phyloP scores from a whole-genome alignment of 441 rosid species.

The Breynia disticha region DNA sequence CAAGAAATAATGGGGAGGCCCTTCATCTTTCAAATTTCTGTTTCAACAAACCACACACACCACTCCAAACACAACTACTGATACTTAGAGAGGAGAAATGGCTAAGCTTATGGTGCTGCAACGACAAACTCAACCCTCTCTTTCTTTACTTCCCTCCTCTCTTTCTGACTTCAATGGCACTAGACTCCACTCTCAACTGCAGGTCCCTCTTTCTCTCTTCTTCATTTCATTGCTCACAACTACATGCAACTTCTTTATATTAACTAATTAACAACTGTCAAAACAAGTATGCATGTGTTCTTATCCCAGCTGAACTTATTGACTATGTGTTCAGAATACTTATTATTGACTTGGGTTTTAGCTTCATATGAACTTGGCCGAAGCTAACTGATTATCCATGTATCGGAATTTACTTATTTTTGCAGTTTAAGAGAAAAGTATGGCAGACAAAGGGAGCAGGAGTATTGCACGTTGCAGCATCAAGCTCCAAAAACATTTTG shows the following conservation, averaged over 20 bases:
- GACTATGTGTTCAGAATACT: too few relatives aligned
- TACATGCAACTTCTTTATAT: too few relatives aligned
- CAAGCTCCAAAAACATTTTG: slow-evolving; percentile 69
- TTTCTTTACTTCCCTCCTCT: slow-evolving; percentile 66
- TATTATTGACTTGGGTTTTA: too few relatives aligned
- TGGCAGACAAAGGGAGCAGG: slow-evolving; percentile 54
- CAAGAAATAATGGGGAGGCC: slow-evolving; percentile 12
- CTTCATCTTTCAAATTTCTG: slow-evolving; percentile 21
- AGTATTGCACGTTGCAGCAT: slow-evolving; percentile 52
- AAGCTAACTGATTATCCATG: background rate
- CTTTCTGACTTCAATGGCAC: slow-evolving; percentile 84
- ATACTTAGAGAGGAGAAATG: slow-evolving; percentile 26
- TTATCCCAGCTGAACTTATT: too few relatives aligned
- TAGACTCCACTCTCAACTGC: slow-evolving; percentile 50
- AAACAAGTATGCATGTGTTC: too few relatives aligned
- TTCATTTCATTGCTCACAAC: too few relatives aligned
- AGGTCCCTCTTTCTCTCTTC: slow-evolving; percentile 32
- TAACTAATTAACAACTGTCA: too few relatives aligned
- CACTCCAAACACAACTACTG: slow-evolving; percentile 2
- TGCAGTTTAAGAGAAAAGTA: slow-evolving; percentile 66
- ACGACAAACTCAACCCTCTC: slow-evolving; percentile 58
- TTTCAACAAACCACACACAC: slow-evolving; percentile 7
- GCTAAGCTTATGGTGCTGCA: slow-evolving; percentile 61
- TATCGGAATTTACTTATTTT: background rate
- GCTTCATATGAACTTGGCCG: too few relatives aligned